phyloP scores from a whole-genome alignment of 495 filamentous ascomycete species.

The Hypoxylon subgilvum region DNA sequence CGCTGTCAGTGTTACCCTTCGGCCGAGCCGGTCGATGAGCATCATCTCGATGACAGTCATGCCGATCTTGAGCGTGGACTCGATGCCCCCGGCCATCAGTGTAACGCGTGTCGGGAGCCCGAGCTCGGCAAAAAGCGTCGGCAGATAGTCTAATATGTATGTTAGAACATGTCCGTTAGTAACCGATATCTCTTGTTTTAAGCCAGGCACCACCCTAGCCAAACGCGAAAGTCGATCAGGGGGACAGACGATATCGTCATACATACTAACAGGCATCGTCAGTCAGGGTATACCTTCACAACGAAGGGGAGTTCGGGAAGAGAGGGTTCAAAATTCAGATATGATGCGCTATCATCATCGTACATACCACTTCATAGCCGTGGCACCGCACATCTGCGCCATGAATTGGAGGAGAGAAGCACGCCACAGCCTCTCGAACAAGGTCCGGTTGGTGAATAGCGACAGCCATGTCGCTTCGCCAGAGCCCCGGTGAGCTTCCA shows the following conservation, averaged over 20 bases:
- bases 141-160: too few relatives aligned
- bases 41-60: constrained; percentile 57
- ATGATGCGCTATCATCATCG: too few relatives aligned
- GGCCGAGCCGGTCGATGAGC: constrained; percentile 56
- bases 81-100: constrained; percentile 57
- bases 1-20: constrained; percentile 50
- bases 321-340: too few relatives aligned
- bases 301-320: too few relatives aligned
- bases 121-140: constrained; percentile 53
- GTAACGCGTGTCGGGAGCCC: constrained; percentile 52
- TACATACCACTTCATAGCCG: constrained; percentile 64
- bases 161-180: too few relatives aligned
- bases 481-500: constrained; percentile 40
- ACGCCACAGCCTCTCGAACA: constrained; percentile 54
- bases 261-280: too few relatives aligned
- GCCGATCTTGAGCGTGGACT: constrained; percentile 58
- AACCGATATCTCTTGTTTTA: too few relatives aligned
- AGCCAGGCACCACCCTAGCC: too few relatives aligned
- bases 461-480: constrained; percentile 44
- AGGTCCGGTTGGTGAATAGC: constrained; percentile 47
- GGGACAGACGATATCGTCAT: too few relatives aligned
- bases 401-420: constrained; percentile 59
- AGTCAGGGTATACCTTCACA: too few relatives aligned
- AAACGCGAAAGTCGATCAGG: too few relatives aligned
- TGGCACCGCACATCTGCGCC: constrained; percentile 60